Percentiles rank a stretch among this genome's conserved stretches.
Conservation (phyloP, 768 basidiomycete genomes). For the Sistotremastrum suecicum region DNA sequence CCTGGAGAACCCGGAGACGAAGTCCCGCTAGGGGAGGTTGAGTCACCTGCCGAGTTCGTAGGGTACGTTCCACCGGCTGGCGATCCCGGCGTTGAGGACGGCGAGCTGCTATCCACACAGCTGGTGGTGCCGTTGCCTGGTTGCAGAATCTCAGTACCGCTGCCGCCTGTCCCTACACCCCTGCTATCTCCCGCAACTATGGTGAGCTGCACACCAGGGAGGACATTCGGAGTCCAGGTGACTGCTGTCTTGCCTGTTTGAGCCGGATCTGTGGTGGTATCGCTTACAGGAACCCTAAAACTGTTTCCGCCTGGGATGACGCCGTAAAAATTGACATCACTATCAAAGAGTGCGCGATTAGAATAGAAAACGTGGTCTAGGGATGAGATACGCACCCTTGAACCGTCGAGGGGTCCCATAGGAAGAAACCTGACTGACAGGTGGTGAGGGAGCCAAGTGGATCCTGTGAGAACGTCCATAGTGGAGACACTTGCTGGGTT, state of each 20-base stretch:
- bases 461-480: slow-evolving; percentile 45
- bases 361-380: neutral
- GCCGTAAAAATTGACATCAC: slow-evolving; percentile 34
- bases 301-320: slow-evolving; percentile 73
- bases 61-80: slow-evolving; percentile 66
- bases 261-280: slow-evolving; percentile 23
- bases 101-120: slow-evolving; percentile 47
- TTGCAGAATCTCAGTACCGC: slow-evolving; percentile 39
- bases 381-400: slow-evolving; percentile 30
- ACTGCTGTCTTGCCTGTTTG: slow-evolving; percentile 44
- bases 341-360: neutral
- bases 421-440: slow-evolving; percentile 47
- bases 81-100: slow-evolving; percentile 62
- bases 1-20: slow-evolving; percentile 14
- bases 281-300: slow-evolving; percentile 42
- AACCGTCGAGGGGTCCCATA: slow-evolving; percentile 41
- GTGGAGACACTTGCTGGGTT: slow-evolving; percentile 29
- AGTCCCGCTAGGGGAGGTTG: slow-evolving; percentile 5
- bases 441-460: slow-evolving; percentile 54
- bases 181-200: slow-evolving; percentile 53
- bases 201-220: slow-evolving; percentile 50
- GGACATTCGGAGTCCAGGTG: slow-evolving; percentile 48
- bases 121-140: slow-evolving; percentile 32
- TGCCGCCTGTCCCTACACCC: slow-evolving; percentile 58
- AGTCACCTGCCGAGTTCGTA: slow-evolving; percentile 25